These are phyloP conservation scores for Penicillium coffeae DNA, from an alignment of 495 filamentous ascomycete species.

Conservation along the genomic window DNA sequence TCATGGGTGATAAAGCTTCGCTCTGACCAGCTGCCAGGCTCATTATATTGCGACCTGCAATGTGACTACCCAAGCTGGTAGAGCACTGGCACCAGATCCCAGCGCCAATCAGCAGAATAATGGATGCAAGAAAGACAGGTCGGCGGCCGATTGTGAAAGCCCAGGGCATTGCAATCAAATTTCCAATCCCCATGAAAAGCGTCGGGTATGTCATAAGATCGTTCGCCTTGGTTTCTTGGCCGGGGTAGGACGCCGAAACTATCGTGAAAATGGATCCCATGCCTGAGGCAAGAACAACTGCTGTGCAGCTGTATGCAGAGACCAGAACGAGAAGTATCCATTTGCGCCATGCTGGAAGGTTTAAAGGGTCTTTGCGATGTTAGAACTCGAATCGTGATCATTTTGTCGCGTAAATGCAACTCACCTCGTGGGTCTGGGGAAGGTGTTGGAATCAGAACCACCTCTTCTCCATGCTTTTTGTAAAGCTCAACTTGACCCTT, in stretches of 20 bases:
- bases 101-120: slow-evolving; percentile 15
- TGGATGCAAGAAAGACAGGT: slow-evolving; percentile 23
- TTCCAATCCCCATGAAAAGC: slow-evolving; percentile 28
- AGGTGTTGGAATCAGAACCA: slow-evolving; percentile 22
- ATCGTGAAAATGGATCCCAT: slow-evolving; percentile 22
- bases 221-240: slow-evolving; percentile 14
- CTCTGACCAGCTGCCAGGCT: slow-evolving; percentile 25
- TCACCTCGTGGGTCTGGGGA: slow-evolving; percentile 24
- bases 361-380: slow-evolving; percentile 19
- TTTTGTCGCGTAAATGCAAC: background rate
- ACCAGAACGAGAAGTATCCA: slow-evolving; percentile 19
- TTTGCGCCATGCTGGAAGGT: slow-evolving; percentile 21
- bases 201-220: slow-evolving; percentile 27
- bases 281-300: slow-evolving; percentile 20
- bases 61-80: slow-evolving; percentile 17
- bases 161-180: slow-evolving; percentile 24
- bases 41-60: slow-evolving; percentile 25
- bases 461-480: slow-evolving; percentile 9
- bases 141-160: slow-evolving; percentile 18
- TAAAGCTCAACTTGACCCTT: slow-evolving; percentile 15
- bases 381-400: slow-evolving; percentile 2
- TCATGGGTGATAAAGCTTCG: slow-evolving; percentile 23
- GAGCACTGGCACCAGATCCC: slow-evolving; percentile 22
- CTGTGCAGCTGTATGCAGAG: slow-evolving; percentile 14
- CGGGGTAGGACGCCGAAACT: slow-evolving; percentile 15